Evolutionary conservation across 352 stramenopile genomes (phyloP), one percentile per base, ranked within the genome.

Genomic region (Pythium folliculosum): DNA sequence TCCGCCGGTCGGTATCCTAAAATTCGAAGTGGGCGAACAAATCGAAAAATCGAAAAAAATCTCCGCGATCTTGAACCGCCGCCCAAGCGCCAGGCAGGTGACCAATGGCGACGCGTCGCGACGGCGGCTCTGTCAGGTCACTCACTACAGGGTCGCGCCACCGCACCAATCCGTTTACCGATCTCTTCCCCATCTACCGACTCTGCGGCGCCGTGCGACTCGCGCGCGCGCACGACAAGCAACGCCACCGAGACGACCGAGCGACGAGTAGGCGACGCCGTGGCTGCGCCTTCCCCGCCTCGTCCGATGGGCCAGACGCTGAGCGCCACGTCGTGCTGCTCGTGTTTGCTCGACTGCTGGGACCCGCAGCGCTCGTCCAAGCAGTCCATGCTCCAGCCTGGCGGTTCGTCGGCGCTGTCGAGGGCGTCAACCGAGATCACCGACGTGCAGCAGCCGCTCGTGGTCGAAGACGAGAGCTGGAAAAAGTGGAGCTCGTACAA

Each of bases 381-480:
- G 22, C n/a, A 27, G 19, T 38, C 56, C 19, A 38, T 55, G 38
- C 50, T 14, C 21, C 45, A 69, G 13, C 50, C 52, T 10, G 55
- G 45, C 25, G 14, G 21, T n/a, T 32, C 30, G 35, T 45, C 45
- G 22, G 30, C 47, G 23, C 22, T 61, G 25, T 68, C 61, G 23
- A 30, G 22, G 13, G 51, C 21, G 21, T 58, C 55, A 17, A 49
- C 53, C 12, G 35, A 65, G 7, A 58, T 43, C 21, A 37, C 32
- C 27, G 58, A 72, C 52, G 65, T 72, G 30, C 73, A 82, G 64
- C 78, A 89, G 51, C 81, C 81, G n/a, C 81, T 89, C 22, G 82
- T 91, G 44, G 82, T 91, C 32, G 81, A 93, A 80, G 84, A 93
- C 68, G 82, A 93, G 60, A 92, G 84, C 65, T 93, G 82, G 82